Base-by-base conservation (phyloP, 345 rosid genomes). In the Gossypium turneri region DNA sequence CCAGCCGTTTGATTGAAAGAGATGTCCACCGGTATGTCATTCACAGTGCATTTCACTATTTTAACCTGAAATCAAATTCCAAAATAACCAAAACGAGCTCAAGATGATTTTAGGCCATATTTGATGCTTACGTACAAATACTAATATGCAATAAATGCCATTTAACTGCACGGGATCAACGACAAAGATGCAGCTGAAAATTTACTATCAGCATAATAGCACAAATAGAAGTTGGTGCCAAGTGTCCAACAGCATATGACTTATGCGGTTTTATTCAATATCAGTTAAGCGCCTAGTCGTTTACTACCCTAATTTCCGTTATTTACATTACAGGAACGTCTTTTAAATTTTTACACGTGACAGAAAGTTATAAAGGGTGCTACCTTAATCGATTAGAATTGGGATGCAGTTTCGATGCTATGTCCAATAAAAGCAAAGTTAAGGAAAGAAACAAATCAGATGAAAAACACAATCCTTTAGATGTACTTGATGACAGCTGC, bases 1-100 rank as follows among this genome's bases (percentile, higher is more conserved):
- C 98, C 98, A 0, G 94, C 87, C 73, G 73, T 75, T 81, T 91
- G 97, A 80, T 93, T 91, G 78, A 93, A 91, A 24, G 98, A 93
- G 80, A 93, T 89, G 76, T 93, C 98, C 38, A 93, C 90, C 2
- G 92, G 86, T 63, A 88, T 85, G 69, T 84, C 80, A 70, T 85
- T 83, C 68, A 89, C 89, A 27, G 60, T 79, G 79, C 93, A 93
- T 80, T 93, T 93, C 58, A 93, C 82, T 64, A 93, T 83, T 83
- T 91, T 88, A 75, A 93, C 98, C 97, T 93, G 87, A 82, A 52
- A 5, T 34, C 52, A 75, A 84, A 55, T 38, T 4, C 43, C 61
- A 25, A 76, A 12, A 25, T 52, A 24, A 71, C 27, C 60, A 15
- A 57, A 63, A 77, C 3, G 48, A 74, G 45, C 34, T 59, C 53